Evolutionary conservation across 352 stramenopile species (phyloP), one percentile per base, ranked within the genome.

Genomic region (Pythium biforme): DNA sequence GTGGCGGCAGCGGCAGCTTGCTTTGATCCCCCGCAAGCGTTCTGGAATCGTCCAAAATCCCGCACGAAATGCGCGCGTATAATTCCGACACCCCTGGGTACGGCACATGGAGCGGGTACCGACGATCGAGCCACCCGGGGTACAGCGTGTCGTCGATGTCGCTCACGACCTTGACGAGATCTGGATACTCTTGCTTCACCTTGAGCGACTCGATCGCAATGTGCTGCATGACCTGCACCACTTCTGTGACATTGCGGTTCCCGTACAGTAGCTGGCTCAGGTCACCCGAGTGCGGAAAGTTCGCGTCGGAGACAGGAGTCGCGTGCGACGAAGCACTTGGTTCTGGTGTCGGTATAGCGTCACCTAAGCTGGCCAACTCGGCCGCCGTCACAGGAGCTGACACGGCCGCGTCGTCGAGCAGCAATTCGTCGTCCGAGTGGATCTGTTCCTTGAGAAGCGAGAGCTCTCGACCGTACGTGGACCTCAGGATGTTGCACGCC

Each of bases 81-180:
- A 94, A 66, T 29, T 92, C 75, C 11, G 82, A 86, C 29, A 94
- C 83, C 5, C 86, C 86, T 9, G 86, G 86, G 37, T 94, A 94
- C 58, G 79, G 79, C 33, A 89, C 81, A 47, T 92, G 76, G n/a
- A 89, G 70, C 11, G 83, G 83, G 22, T 87, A 92, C 12, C 81
- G 81, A 10, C 77, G 77, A 50, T 92, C 83, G 15, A 92, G 53
- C 83, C 83, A 92, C 31, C 86, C 86, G 9, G 86, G 69, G 39
- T 90, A 93, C 7, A 94, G 66, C 26, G 86, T 94, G 64, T 94
- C 86, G 43, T 94, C 86, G 39, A 94, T 94, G 51, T 94, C 86
- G 51, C 86, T 94, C n/a, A 94, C 73, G 7, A 94, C 85, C 59
- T 94, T 94, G 27, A 94, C 59, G n/a, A 94, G 67, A 5, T 83